Evolutionary conservation across 805 yeast genomes (phyloP), one percentile per base, ranked within the genome.

Genomic region (Teunomyces panamensis): DNA sequence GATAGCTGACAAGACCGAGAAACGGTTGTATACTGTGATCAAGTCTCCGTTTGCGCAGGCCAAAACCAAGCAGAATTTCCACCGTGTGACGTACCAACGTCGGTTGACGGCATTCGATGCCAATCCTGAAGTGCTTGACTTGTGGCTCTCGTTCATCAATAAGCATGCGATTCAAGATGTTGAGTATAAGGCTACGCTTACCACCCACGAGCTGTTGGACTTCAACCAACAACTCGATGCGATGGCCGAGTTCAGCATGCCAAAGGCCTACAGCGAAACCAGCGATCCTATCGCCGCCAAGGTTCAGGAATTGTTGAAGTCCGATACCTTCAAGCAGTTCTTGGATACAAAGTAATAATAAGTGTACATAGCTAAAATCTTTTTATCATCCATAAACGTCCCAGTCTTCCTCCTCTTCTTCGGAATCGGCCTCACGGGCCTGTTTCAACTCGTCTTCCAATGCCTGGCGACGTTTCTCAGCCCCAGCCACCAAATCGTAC

Each of bases 21-120:
- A 84, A 57, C 87, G 92, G 67, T 80, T 90, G 56, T 92, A 96
- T 89, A 94, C 99, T 0, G 96, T 94, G 39, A 90, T 86, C 59
- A 81, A 85, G 64, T 84, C 96, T 3, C 97, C 97, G 1, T 94
- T 94, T 65, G 96, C 87, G 16, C 94, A 89, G 62, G 96, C 97
- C 45, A 91, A 90, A 65, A 79, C 94, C 8, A 94, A 94, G 71
- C 96, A 92, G 72, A 94, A 92, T 74, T 94, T 87, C 69, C 87
- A 88, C 72, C 84, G 98, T 72, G 77, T 80, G 43, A 94, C 98
- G 1, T 87, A 81, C 65, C 82, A 85, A 57, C 81, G 96, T 52
- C 65, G 79, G 50, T 74, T 94, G 54, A 78, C 76, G 55, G 87
- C 89, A 27, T 90, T 81, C 77, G 98, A 94, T 65, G 80, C 96